Evolutionary conservation across 345 rosid genomes (phyloP).

Genomic region (Turritis glabra): DNA sequence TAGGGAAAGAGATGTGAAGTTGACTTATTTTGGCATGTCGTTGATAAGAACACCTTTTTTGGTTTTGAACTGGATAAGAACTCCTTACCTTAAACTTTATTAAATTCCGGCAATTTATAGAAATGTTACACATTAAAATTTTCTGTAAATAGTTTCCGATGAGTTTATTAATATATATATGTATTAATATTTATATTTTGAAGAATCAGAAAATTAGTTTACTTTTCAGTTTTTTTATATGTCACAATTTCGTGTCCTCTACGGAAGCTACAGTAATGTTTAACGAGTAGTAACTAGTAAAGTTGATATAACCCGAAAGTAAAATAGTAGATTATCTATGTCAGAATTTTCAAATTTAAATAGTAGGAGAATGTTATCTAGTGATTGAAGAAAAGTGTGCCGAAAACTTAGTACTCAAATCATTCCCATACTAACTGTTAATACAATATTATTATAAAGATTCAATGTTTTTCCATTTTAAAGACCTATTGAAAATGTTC

Average conservation of each 20-base stretch:
- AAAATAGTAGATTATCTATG: not conserved
- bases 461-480: not conserved
- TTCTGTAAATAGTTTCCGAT: not conserved
- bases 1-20: conserved; percentile 3
- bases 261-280: too few species aligned
- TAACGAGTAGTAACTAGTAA: too few species aligned
- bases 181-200: too few species aligned
- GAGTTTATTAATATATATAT: not conserved
- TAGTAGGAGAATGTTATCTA: not conserved
- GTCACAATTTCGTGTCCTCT: too few species aligned
- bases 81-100: not conserved
- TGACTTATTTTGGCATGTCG: conserved; percentile 8
- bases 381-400: not conserved
- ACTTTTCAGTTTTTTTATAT: too few species aligned
- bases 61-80: not conserved
- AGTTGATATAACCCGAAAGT: too few species aligned
- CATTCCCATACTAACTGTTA: not conserved
- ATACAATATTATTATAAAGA: not conserved
- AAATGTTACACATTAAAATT: not conserved
- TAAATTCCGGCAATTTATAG: not conserved
- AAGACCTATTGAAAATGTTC: not conserved
- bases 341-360: not conserved
- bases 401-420: not conserved
- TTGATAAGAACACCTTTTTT: not conserved
- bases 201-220: too few species aligned